These are phyloP conservation scores for Globisporangium echinulatum DNA, from an alignment of 352 stramenopile species.

Conservation along the genomic window DNA sequence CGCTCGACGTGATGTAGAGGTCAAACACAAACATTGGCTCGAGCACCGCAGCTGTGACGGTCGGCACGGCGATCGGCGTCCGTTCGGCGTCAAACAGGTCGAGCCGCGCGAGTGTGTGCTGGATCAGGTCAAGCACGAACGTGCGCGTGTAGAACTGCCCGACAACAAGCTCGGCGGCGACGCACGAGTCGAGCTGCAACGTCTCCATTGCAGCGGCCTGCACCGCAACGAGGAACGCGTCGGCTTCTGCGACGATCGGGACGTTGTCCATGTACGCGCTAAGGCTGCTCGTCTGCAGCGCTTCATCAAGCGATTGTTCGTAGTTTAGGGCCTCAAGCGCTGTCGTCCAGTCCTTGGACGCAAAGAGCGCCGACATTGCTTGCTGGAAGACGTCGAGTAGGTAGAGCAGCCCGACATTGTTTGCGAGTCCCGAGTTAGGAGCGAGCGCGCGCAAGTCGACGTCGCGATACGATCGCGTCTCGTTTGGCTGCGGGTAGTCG, in stretches of 20 bases:
- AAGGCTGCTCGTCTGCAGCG: constrained; percentile 14
- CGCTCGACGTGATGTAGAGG: constrained; percentile 25
- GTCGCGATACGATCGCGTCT: constrained; percentile 14
- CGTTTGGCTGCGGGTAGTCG: constrained; percentile 12
- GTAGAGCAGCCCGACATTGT: constrained; percentile 36
- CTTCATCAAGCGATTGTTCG: constrained; percentile 13
- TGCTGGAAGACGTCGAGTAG: constrained; percentile 39
- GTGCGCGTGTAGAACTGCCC: constrained; percentile 34
- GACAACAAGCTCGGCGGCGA: constrained; percentile 29
- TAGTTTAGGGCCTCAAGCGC: constrained; percentile 30
- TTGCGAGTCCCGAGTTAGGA: constrained; percentile 22
- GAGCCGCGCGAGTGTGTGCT: constrained; percentile 12
- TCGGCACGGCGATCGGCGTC: constrained; percentile 16
- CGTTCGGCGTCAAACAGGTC: constrained; percentile 6
- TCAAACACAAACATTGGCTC: constrained; percentile 21
- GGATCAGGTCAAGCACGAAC: constrained; percentile 27
- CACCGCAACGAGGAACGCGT: constrained; percentile 34
- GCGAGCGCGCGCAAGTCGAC: constrained; percentile 19
- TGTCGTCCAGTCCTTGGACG: constrained; percentile 21
- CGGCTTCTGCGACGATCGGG: constrained; percentile 20
- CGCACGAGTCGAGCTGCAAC: constrained; percentile 26
- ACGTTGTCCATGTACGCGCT: constrained; percentile 19
- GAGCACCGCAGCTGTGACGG: constrained; percentile 13
- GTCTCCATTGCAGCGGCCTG: constrained; percentile 23
- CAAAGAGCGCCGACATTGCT: constrained; percentile 26